Conservation (phyloP, 78 protist genomes). For the Guillardia theta region DNA sequence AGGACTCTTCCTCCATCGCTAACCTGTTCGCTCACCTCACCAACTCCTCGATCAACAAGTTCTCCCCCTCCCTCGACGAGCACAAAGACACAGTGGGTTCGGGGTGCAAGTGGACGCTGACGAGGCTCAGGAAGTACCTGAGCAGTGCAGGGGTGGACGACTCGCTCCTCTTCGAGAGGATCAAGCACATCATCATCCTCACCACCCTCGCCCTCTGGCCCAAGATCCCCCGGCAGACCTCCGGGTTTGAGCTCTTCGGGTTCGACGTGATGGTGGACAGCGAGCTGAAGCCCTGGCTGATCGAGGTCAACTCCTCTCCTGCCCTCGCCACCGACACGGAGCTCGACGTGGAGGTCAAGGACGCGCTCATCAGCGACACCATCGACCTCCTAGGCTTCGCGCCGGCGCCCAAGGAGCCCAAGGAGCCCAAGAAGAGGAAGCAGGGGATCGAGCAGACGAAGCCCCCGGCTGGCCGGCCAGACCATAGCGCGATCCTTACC, state of each 20-base stretch:
- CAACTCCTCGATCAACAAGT: neutral
- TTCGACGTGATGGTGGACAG: conserved; percentile 13
- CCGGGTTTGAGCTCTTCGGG: conserved; percentile 31
- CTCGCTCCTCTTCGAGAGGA: neutral
- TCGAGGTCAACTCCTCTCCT: conserved; percentile 22
- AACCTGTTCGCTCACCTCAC: neutral
- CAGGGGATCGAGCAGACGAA: no score
- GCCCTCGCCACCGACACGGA: neutral
- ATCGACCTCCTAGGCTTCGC: neutral
- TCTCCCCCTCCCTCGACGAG: neutral
- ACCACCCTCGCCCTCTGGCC: conserved; percentile 29
- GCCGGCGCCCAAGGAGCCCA: neutral
- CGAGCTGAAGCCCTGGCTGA: neutral
- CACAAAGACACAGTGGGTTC: conserved; percentile 2
- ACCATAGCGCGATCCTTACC: neutral
- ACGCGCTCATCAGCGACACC: neutral
- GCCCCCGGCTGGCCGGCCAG: neutral
- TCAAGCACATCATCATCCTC: conserved; percentile 20
- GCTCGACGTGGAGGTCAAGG: neutral
- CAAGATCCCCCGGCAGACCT: neutral
- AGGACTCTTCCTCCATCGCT: neutral
- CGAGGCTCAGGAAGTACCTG: neutral
- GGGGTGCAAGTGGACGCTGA: neutral
- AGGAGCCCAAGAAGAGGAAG: neutral
- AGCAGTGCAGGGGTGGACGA: neutral